Evolutionary conservation across 805 yeast species (phyloP), one percentile per base, ranked within the genome.

Genomic region (Brettanomyces anomalus): DNA sequence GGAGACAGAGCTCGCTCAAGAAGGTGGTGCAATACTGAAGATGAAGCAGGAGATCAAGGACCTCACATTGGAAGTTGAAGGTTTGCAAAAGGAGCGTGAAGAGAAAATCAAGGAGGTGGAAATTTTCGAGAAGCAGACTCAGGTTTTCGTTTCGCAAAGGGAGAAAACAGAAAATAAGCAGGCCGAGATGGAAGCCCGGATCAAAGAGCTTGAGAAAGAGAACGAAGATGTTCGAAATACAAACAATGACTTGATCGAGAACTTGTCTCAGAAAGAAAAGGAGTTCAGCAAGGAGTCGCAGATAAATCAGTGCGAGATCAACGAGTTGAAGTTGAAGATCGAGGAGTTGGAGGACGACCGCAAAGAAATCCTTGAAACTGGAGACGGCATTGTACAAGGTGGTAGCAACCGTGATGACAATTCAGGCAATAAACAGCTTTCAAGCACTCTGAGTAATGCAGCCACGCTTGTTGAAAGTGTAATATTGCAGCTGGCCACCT

Each of bases 171-270:
- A 30, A 46, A 53, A 7, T 35, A 49, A 42, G 36, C 41, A 6
- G 18, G 15, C 17, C 15, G 36, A 44, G n/a, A 36, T 56, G 39
- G 46, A 48, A 30, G 42, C 28, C 6, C 41, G 43, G 15, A 48
- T 40, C 15, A 40, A 39, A 5, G 55, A 48, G 18, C 51, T 49
- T 31, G 52, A 51, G 14, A 33, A 32, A 8, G 17, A 19, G 15
- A 33, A 30, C 20, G 34, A 34, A 14, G 37, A 36, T 6, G 20
- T 30, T 4, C 3, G 17, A n/a, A 26, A 6, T 10, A 70, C 78
- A 68, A 83, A 82, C 54, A 66, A 71, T 26, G 88, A 83, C 49
- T 60, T 85, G 18, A 58, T 81, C 13, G 84, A 80, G 16, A 83
- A 81, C 52, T 70, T 85, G 77, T 64, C 82, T 0, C 71, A 79